Evolutionary conservation across 805 yeast species (phyloP).

Genomic region (Metschnikowia anglica): DNA sequence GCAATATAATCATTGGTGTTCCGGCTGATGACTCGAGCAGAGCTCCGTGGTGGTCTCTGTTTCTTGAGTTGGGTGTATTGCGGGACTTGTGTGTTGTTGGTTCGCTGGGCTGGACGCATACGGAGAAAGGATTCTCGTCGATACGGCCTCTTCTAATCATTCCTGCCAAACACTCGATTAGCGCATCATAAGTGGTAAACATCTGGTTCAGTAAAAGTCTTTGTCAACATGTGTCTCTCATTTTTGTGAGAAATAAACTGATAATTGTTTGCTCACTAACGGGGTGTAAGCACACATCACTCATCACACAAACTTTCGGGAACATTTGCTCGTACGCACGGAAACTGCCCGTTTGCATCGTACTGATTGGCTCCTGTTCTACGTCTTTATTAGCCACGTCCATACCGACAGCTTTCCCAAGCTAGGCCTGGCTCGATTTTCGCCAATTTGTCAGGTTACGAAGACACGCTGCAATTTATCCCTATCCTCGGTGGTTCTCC

Average conservation of each 20-base stretch:
- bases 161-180: slow-evolving; percentile 6
- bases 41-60: neutral
- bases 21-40: too few relatives aligned
- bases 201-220: slow-evolving; percentile 3
- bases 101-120: neutral
- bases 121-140: slow-evolving; percentile 7
- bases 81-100: too few relatives aligned
- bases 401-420: neutral
- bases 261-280: slow-evolving; percentile 4
- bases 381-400: neutral
- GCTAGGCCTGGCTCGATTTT: slow-evolving; percentile 6
- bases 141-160: slow-evolving; percentile 1
- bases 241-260: neutral
- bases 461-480: too few relatives aligned
- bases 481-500: too few relatives aligned
- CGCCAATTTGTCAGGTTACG: too few relatives aligned
- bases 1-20: too few relatives aligned
- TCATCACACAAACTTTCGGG: neutral
- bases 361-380: neutral
- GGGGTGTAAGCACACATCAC: neutral
- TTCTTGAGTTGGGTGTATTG: neutral
- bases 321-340: slow-evolving; percentile 6
- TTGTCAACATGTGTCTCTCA: slow-evolving; percentile 4
- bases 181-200: slow-evolving; percentile 5
- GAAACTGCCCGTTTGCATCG: slow-evolving; percentile 4